A percentile compares a stretch with the other conserved stretches of the same genome.
phyloP scores from a whole-genome alignment of 169 alveolate species.

The Sarcocystis neurona region DNA sequence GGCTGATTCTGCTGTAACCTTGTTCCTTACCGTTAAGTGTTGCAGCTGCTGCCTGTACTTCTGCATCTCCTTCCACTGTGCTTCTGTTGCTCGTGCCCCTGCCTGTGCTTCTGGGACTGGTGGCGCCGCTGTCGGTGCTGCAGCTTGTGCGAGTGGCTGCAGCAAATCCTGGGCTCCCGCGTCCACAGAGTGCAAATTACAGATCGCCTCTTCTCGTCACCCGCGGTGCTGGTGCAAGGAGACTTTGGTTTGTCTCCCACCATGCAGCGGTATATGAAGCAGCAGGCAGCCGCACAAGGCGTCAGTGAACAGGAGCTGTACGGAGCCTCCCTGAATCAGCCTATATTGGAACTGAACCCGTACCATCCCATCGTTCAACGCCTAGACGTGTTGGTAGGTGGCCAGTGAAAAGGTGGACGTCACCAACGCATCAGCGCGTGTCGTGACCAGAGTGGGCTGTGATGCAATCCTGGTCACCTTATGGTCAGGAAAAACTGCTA shows the following conservation, averaged over 20 bases:
- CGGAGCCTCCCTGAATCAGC: slow-evolving; percentile 87
- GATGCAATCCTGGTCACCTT: no score
- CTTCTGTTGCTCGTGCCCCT: background rate
- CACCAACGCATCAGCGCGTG: no score
- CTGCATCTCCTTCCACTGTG: background rate
- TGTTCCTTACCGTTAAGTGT: no score
- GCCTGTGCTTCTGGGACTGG: background rate
- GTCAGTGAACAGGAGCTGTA: slow-evolving; percentile 85
- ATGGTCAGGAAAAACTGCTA: no score
- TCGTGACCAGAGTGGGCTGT: no score
- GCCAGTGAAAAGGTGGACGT: slow-evolving; percentile 57
- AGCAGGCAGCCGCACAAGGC: slow-evolving; percentile 94
- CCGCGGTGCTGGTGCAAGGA: slow-evolving; percentile 90
- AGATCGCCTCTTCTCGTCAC: slow-evolving; percentile 89
- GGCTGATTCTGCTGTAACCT: no score
- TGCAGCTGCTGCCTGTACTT: no score
- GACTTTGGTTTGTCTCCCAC: slow-evolving; percentile 95
- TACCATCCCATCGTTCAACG: slow-evolving; percentile 92
- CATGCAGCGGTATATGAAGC: slow-evolving; percentile 95
- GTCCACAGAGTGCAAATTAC: slow-evolving; percentile 81
- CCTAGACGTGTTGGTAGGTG: slow-evolving; percentile 78
- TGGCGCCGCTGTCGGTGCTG: background rate
- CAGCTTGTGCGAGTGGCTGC: slow-evolving; percentile 64
- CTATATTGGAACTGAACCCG: slow-evolving; percentile 93
- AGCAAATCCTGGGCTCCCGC: slow-evolving; percentile 49